A percentile compares a stretch with the other conserved stretches of the same genome.
Conservation (phyloP, 768 basidiomycete genomes). For the Termitomyces sp. region DNA sequence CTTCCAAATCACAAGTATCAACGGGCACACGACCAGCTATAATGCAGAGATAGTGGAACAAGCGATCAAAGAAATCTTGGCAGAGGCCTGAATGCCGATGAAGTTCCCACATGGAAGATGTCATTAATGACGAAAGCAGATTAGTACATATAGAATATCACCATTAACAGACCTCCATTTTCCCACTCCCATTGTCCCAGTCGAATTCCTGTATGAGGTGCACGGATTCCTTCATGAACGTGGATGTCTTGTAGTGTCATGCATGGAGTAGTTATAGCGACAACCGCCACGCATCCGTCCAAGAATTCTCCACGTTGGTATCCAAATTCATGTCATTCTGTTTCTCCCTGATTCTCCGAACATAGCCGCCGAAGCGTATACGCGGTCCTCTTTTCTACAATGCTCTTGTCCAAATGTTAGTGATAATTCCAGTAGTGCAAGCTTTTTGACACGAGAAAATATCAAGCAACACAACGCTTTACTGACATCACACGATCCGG, state of each 20-base stretch:
- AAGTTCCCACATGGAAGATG: slow-evolving; percentile 9
- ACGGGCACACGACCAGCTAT: slow-evolving; percentile 28
- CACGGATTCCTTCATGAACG: not conserved
- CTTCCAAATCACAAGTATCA: slow-evolving; percentile 35
- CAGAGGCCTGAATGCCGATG: slow-evolving; percentile 6
- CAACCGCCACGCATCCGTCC: not conserved
- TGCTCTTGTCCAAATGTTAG: not conserved
- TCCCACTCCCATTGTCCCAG: not conserved
- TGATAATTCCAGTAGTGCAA: slow-evolving; percentile 1
- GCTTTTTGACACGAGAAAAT: slow-evolving; percentile 14
- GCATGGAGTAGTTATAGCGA: not conserved
- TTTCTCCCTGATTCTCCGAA: not conserved
- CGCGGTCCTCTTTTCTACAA: not conserved
- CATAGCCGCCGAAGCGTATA: not conserved
- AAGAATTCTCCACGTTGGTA: slow-evolving; percentile 4
- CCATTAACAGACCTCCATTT: not conserved
- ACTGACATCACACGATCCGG: slow-evolving; percentile 5
- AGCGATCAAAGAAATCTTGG: slow-evolving; percentile 32
- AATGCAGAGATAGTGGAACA: slow-evolving; percentile 38
- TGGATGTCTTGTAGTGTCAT: not conserved
- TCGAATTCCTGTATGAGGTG: not conserved
- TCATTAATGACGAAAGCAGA: slow-evolving; percentile 10
- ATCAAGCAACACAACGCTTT: slow-evolving; percentile 10
- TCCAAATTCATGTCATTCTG: not conserved
- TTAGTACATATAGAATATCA: slow-evolving; percentile 7